phyloP scores from a whole-genome alignment of 1,284 basidiomycete genomes.

The Ceratobasidium papillatum region DNA sequence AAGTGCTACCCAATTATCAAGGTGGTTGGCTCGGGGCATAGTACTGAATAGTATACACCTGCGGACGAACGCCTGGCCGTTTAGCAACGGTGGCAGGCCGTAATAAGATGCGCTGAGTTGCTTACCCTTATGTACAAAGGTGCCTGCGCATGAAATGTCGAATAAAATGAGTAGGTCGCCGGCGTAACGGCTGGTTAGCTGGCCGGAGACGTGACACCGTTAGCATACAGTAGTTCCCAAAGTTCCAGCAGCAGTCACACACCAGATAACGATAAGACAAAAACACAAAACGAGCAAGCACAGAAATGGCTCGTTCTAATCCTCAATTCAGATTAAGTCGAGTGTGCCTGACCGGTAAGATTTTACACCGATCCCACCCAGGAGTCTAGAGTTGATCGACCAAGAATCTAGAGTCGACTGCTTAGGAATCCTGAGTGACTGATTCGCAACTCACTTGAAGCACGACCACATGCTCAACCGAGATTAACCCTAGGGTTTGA shows the following conservation, averaged over 20 bases:
- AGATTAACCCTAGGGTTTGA: neutral
- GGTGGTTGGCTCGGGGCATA: too few relatives aligned
- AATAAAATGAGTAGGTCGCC: too few relatives aligned
- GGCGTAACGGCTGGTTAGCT: too few relatives aligned
- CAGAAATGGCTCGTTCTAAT: too few relatives aligned
- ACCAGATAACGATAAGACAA: neutral
- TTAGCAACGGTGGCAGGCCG: too few relatives aligned
- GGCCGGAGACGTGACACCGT: too few relatives aligned
- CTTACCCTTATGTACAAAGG: too few relatives aligned
- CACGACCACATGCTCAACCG: neutral
- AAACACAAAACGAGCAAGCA: neutral
- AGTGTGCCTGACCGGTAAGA: neutral
- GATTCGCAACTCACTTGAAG: neutral
- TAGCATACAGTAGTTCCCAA: neutral
- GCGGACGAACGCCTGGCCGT: too few relatives aligned
- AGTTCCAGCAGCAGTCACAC: neutral
- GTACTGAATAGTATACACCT: too few relatives aligned
- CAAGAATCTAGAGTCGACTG: neutral
- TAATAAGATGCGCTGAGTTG: too few relatives aligned
- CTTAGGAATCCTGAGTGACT: neutral
- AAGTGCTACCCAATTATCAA: too few relatives aligned
- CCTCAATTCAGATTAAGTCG: neutral
- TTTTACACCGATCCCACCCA: neutral
- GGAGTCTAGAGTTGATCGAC: neutral
- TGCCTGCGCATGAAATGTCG: too few relatives aligned